These are phyloP conservation scores for Solanum appendiculatum DNA, from an alignment of 257 asterid genomes.

Conservation along the genomic window DNA sequence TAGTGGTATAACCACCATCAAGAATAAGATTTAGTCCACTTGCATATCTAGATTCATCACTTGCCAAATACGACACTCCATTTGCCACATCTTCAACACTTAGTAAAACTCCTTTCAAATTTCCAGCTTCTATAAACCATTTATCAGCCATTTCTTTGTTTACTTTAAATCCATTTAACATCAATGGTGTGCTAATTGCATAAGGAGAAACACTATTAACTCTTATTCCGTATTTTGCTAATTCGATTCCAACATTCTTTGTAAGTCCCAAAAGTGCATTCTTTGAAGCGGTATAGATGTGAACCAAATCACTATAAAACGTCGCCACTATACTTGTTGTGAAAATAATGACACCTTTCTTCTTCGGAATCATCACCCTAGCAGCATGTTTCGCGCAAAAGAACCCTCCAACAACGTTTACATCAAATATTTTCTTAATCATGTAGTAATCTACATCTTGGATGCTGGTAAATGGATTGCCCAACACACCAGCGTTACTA, in stretches of 20 bases:
- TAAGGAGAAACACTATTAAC: background rate
- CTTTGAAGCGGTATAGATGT: background rate
- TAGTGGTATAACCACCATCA: background rate
- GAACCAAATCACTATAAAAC: background rate
- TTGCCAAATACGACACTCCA: background rate
- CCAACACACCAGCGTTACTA: background rate
- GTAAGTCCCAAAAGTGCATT: background rate
- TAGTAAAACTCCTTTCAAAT: background rate
- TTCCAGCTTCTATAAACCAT: background rate
- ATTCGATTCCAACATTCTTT: background rate
- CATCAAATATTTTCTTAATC: background rate
- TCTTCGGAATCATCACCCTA: slow-evolving; percentile 1
- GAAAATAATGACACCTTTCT: background rate
- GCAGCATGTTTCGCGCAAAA: background rate
- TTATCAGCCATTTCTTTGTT: background rate
- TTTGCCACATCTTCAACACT: background rate
- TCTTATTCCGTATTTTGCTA: background rate
- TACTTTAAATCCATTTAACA: background rate
- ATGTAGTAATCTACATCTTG: background rate
- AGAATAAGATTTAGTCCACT: background rate
- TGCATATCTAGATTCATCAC: background rate
- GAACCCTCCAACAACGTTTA: background rate
- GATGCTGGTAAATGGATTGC: background rate
- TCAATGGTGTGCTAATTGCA: background rate
- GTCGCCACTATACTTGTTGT: background rate